These are phyloP conservation scores for Pneumocystis oryctolagi DNA, from an alignment of 1,139 yeast genomes.

Conservation along the genomic window DNA sequence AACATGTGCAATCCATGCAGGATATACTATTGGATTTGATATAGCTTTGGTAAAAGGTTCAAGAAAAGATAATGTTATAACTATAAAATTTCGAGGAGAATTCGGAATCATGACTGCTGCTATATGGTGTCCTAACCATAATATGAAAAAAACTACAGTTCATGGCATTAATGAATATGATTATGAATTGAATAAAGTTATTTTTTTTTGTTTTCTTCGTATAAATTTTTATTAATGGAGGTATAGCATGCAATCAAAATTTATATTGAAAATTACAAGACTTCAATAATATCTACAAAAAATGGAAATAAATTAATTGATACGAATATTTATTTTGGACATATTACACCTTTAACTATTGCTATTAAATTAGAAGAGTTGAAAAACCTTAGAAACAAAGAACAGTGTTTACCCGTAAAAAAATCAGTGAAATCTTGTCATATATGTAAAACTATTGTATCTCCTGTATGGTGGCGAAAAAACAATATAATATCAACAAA, in stretches of 20 bases:
- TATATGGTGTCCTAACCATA: slow-evolving; percentile 22
- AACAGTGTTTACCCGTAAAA: slow-evolving; percentile 12
- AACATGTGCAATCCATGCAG: slow-evolving; percentile 6
- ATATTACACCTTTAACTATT: slow-evolving; percentile 18
- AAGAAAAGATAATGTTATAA: slow-evolving; percentile 16
- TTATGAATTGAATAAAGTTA: not conserved
- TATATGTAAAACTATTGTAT: not conserved
- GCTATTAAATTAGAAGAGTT: slow-evolving; percentile 21
- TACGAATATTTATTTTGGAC: slow-evolving; percentile 14
- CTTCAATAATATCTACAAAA: not conserved
- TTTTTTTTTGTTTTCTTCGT: slow-evolving; percentile 5
- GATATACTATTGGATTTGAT: slow-evolving; percentile 10
- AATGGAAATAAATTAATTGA: slow-evolving; percentile 16
- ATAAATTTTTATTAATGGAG: not conserved
- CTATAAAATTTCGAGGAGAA: slow-evolving; percentile 29
- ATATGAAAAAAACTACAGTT: slow-evolving; percentile 10
- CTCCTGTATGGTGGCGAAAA: slow-evolving; percentile 1
- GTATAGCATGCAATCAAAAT: slow-evolving; percentile 1
- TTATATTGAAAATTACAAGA: slow-evolving; percentile 7
- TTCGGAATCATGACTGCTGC: slow-evolving; percentile 22
- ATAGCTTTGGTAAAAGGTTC: slow-evolving; percentile 16
- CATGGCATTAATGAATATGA: slow-evolving; percentile 6
- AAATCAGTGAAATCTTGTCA: not conserved
- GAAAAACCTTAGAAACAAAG: slow-evolving; percentile 21
- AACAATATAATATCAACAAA: not conserved